Evolutionary conservation across 768 basidiomycete species (phyloP).

Genomic region (Tylopilus plumbeoviolaceoides): DNA sequence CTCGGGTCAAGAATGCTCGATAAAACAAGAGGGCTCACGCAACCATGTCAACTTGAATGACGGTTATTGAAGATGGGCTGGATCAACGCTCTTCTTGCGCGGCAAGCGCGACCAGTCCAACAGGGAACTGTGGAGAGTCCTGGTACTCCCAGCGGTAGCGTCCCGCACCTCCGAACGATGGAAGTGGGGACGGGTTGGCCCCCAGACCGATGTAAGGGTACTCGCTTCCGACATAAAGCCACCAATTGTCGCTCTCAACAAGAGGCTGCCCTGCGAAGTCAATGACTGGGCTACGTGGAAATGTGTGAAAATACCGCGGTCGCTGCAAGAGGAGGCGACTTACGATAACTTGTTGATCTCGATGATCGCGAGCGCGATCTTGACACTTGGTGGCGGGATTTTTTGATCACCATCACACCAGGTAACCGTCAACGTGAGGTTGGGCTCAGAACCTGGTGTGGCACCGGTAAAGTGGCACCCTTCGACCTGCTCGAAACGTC

Average conservation of each 20-base stretch:
- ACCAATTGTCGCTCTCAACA: background rate
- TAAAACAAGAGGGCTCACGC: too few relatives aligned
- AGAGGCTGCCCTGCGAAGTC: background rate
- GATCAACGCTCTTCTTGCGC: too few relatives aligned
- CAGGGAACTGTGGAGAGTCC: background rate
- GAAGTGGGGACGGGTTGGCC: background rate
- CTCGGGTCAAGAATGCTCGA: too few relatives aligned
- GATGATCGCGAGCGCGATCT: background rate
- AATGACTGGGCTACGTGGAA: background rate
- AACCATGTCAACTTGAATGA: too few relatives aligned
- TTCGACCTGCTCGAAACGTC: background rate
- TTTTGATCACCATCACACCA: background rate
- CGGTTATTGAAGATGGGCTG: too few relatives aligned
- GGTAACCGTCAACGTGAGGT: background rate
- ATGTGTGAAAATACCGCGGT: too few relatives aligned
- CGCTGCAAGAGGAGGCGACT: background rate
- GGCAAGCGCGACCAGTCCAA: background rate
- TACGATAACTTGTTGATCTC: background rate
- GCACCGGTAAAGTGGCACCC: background rate
- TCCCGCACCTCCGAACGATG: background rate
- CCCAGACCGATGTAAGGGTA: background rate
- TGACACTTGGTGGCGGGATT: background rate
- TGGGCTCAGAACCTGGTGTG: background rate
- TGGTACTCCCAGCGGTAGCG: background rate
- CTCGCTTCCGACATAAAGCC: background rate